phyloP scores from a whole-genome alignment of 345 rosid genomes.

The Eucalyptus cladocalyx region DNA sequence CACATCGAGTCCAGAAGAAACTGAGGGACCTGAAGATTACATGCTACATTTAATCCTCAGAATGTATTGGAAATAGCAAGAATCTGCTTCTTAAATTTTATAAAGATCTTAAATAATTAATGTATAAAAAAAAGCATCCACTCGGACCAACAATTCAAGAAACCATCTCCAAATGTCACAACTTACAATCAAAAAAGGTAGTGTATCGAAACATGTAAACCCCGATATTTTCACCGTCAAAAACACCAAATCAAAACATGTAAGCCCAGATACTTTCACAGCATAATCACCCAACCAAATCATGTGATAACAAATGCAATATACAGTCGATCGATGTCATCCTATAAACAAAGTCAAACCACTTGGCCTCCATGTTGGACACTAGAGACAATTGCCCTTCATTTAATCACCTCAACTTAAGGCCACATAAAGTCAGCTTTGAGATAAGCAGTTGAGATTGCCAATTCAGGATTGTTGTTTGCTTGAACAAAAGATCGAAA shows the following conservation, averaged over 20 bases:
- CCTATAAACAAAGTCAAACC: not conserved
- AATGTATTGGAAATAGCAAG: not conserved
- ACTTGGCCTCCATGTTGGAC: not conserved
- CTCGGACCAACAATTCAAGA: not conserved
- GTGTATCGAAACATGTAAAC: not conserved
- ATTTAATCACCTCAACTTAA: not conserved
- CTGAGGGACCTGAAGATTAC: constrained; percentile 68
- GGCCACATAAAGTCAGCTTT: not conserved
- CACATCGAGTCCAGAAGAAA: constrained; percentile 74
- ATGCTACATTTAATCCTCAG: not conserved
- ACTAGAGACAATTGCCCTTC: not conserved
- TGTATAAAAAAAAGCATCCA: not conserved
- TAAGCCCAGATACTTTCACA: not conserved
- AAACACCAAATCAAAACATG: not conserved
- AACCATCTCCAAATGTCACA: not conserved
- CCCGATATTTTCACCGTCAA: not conserved
- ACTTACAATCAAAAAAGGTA: not conserved
- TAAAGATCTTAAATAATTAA: not conserved
- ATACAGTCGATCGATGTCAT: not conserved
- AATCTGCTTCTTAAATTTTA: not conserved
- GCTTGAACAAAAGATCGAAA: not conserved
- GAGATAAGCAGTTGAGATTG: not conserved
- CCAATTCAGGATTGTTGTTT: not conserved
- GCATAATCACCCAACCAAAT: not conserved
- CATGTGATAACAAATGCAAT: not conserved